Percentiles rank a stretch among this genome's conserved stretches.
Evolutionary conservation across 2,329 filamentous ascomycete genomes (phyloP).

Genomic region (Tolypocladium endophyticum): DNA sequence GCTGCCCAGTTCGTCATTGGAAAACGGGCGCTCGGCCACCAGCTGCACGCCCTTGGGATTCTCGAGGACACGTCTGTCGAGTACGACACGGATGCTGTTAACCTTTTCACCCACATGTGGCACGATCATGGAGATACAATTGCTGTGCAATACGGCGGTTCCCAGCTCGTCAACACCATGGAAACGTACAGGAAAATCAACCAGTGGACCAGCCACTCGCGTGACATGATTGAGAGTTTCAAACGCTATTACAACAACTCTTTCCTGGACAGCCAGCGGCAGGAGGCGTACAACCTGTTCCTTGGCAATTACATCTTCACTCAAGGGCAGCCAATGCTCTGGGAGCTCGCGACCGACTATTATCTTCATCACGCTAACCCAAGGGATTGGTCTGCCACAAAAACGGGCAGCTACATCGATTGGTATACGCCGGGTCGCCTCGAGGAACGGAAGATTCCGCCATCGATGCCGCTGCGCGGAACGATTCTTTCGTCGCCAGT

Average conservation of each 20-base stretch:
- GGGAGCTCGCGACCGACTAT: constrained; percentile 92
- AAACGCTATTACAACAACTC: constrained; percentile 99
- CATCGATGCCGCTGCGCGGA: constrained; percentile 26
- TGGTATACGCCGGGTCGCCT: constrained; percentile 78
- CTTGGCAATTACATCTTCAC: constrained; percentile 89
- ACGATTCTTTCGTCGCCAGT: constrained; percentile 33
- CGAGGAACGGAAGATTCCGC: constrained; percentile 47
- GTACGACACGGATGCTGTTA: constrained; percentile 92
- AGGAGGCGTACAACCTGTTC: constrained; percentile 96
- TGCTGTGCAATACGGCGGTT: constrained; percentile 93
- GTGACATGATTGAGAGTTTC: constrained; percentile 98
- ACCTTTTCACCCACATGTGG: constrained; percentile 96
- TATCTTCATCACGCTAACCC: constrained; percentile 90
- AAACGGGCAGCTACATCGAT: constrained; percentile 64
- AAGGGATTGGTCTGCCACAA: constrained; percentile 54
- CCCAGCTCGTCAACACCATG: constrained; percentile 97
- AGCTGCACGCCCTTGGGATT: constrained; percentile 84
- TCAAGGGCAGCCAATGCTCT: constrained; percentile 86
- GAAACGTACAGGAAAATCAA: constrained; percentile 98
- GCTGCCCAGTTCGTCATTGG: constrained; percentile 97
- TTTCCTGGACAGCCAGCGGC: constrained; percentile 92
- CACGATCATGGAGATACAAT: constrained; percentile 97
- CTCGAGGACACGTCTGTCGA: constrained; percentile 69
- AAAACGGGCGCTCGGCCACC: constrained; percentile 83
- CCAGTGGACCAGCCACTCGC: constrained; percentile 93